Percentiles rank a stretch among this genome's conserved stretches.
phyloP scores from a whole-genome alignment of 768 basidiomycete genomes.

The Coprinellus micaceus region DNA sequence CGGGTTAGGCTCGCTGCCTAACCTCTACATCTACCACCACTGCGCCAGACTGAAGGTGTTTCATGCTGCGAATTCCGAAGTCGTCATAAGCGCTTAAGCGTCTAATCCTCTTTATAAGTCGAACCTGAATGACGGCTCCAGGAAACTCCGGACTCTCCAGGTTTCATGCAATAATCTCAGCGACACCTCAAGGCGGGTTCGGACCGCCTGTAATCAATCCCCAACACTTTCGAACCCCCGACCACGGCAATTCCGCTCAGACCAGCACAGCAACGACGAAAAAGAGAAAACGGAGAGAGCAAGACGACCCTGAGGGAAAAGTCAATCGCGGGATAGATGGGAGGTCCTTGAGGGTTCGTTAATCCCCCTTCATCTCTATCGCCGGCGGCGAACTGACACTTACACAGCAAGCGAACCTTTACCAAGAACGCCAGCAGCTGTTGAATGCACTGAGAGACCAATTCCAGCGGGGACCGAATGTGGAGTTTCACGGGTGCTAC shows the following conservation, averaged over 20 bases:
- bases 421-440: constrained; percentile 27
- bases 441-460: constrained; percentile 29
- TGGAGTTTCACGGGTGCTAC: constrained; percentile 43
- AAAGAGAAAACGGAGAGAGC: constrained; percentile 8
- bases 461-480: constrained; percentile 31
- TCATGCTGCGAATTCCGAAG: not conserved
- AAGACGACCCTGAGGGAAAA: not conserved
- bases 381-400: not conserved
- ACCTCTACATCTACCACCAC: too few relatives aligned
- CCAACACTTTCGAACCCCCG: constrained; percentile 11
- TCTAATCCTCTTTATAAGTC: not conserved
- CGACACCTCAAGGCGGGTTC: constrained; percentile 23
- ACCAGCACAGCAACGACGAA: not conserved
- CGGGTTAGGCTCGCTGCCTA: too few relatives aligned
- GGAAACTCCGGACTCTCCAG: constrained; percentile 17
- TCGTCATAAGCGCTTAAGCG: not conserved
- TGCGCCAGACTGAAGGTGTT: too few relatives aligned
- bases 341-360: constrained; percentile 2
- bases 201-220: constrained; percentile 21
- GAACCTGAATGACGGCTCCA: constrained; percentile 7
- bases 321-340: constrained; percentile 11
- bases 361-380: constrained; percentile 2
- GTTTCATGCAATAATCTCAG: constrained; percentile 33
- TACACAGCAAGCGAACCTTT: constrained; percentile 26
- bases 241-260: constrained; percentile 13